A percentile compares a stretch with the other conserved stretches of the same genome.
Evolutionary conservation across 192 early-diverging fungal genomes (phyloP).

Genomic region (Entomortierella parvispora): DNA sequence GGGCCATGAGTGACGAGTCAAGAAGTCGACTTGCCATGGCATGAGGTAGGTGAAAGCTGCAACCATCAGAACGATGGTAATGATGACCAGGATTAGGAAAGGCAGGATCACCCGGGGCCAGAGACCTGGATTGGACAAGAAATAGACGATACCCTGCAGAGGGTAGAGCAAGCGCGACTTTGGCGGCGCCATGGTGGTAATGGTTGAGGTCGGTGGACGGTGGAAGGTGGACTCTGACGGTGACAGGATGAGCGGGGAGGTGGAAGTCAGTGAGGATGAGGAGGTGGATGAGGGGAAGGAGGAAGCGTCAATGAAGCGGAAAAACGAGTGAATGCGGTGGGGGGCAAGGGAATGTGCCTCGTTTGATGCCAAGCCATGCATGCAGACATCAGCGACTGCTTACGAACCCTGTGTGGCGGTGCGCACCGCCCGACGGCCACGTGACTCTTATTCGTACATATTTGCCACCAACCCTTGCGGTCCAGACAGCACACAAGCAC

Average conservation of each 20-base stretch:
- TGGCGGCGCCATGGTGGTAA: slow-evolving; percentile 16
- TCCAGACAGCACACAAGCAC: no score
- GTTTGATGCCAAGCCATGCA: no score
- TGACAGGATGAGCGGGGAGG: neutral
- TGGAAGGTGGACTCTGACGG: neutral
- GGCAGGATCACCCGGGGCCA: slow-evolving; percentile 45
- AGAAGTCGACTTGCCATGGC: slow-evolving; percentile 63
- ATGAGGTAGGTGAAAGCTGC: slow-evolving; percentile 63
- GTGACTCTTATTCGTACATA: no score
- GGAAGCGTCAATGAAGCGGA: no score
- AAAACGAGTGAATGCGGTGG: no score
- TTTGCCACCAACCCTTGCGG: no score
- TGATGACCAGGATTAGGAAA: slow-evolving; percentile 40
- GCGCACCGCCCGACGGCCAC: no score
- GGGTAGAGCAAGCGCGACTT: slow-evolving; percentile 44
- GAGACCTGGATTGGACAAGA: slow-evolving; percentile 42
- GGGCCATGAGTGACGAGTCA: slow-evolving; percentile 57
- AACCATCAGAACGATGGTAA: slow-evolving; percentile 27
- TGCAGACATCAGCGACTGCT: no score
- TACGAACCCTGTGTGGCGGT: no score
- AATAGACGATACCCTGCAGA: slow-evolving; percentile 51
- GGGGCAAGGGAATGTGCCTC: no score
- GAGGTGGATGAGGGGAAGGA: neutral
- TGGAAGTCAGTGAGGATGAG: neutral
- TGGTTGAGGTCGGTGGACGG: neutral